Evolutionary conservation across 495 filamentous ascomycete species (phyloP).

Genomic region (Saxophila tyrrhenica): DNA sequence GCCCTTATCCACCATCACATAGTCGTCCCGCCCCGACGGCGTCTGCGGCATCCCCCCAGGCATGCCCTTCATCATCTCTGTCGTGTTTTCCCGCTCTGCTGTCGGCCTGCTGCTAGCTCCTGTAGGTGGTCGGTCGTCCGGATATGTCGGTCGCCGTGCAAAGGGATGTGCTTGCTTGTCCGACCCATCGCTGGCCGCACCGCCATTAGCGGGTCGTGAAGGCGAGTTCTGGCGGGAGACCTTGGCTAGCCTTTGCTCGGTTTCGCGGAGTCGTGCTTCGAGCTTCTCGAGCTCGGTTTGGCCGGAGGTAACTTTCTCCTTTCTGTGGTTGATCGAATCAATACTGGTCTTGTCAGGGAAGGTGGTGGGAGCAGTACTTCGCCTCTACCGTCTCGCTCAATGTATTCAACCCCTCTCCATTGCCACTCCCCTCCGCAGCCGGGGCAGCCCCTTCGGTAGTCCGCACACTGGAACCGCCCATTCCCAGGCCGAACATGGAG

Average conservation of each 20-base stretch:
- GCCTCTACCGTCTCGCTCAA: slow-evolving; percentile 68
- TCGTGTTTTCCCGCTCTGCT: not conserved
- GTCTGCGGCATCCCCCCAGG: slow-evolving; percentile 13
- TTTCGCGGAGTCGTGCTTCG: slow-evolving; percentile 69
- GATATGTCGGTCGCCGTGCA: not conserved
- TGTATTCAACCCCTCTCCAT: slow-evolving; percentile 53
- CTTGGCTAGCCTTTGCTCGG: slow-evolving; percentile 65
- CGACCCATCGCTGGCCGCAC: not conserved
- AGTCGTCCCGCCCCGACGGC: slow-evolving; percentile 12
- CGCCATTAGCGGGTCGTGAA: slow-evolving; percentile 3
- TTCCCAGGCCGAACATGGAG: slow-evolving; percentile 69
- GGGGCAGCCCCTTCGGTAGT: no score
- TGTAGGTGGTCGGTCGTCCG: slow-evolving; percentile 3
- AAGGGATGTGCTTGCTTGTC: slow-evolving; percentile 5
- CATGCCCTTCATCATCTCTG: slow-evolving; percentile 12
- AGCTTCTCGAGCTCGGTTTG: slow-evolving; percentile 72
- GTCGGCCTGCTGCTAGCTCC: not conserved
- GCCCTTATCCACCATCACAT: slow-evolving; percentile 17
- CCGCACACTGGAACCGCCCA: slow-evolving; percentile 60
- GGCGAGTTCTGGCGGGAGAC: slow-evolving; percentile 15
- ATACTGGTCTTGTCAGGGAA: not conserved
- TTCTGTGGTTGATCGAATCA: slow-evolving; percentile 37
- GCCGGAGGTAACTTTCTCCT: slow-evolving; percentile 58
- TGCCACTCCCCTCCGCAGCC: no score
- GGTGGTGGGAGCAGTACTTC: slow-evolving; percentile 48